These are phyloP conservation scores for Solanum sejunctum DNA, from an alignment of 257 asterid species.

Conservation along the genomic window DNA sequence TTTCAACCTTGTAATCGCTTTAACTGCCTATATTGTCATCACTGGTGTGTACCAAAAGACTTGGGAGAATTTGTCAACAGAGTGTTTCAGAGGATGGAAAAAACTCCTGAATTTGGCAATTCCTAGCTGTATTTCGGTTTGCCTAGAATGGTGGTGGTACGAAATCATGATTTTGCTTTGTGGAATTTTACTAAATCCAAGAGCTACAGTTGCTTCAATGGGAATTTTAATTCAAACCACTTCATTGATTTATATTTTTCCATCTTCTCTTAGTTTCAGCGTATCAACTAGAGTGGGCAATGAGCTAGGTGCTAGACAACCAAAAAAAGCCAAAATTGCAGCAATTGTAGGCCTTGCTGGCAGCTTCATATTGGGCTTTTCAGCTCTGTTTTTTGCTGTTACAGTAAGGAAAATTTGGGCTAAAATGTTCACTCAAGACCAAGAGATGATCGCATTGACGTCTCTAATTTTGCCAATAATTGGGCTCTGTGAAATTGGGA, in stretches of 20 bases:
- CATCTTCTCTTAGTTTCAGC: constrained; percentile 19
- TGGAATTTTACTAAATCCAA: constrained; percentile 9
- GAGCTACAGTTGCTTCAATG: constrained; percentile 17
- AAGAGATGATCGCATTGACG: constrained; percentile 7
- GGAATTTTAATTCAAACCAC: constrained; percentile 20
- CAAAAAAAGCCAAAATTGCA: constrained; percentile 7
- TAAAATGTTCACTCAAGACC: constrained; percentile 10
- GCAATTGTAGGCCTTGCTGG: constrained; percentile 9
- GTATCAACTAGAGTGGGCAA: constrained; percentile 22
- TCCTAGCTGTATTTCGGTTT: constrained; percentile 21
- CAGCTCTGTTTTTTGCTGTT: constrained; percentile 8
- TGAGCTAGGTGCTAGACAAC: constrained; percentile 12
- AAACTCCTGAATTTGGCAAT: constrained; percentile 12
- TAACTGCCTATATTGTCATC: constrained; percentile 4
- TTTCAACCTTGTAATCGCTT: constrained; percentile 8
- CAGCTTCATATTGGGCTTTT: constrained; percentile 12
- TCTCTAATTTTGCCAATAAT: constrained; percentile 12
- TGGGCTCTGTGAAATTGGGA: constrained; percentile 20
- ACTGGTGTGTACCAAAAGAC: constrained; percentile 12
- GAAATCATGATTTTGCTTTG: constrained; percentile 22
- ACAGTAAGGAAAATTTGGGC: constrained; percentile 13
- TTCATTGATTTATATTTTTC: constrained; percentile 17
- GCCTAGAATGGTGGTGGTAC: constrained; percentile 31
- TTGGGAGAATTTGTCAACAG: constrained; percentile 17
- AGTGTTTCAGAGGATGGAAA: constrained; percentile 19